Evolutionary conservation across 257 asterid genomes (phyloP).

Genomic region (Solanum ossicruentum): DNA sequence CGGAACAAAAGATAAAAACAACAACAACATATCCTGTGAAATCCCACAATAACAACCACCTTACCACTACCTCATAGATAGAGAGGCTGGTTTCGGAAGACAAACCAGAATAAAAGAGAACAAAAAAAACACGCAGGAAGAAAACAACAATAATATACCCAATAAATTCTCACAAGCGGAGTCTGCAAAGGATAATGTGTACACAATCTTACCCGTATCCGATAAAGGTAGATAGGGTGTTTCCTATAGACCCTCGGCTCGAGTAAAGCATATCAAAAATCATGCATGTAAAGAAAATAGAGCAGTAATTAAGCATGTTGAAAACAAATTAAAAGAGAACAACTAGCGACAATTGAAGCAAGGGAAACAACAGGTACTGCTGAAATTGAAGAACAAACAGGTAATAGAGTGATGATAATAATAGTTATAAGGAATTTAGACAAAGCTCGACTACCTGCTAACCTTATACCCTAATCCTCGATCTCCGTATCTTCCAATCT

Average conservation of each 20-base stretch:
- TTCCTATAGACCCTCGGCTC: neutral
- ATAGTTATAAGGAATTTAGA: neutral
- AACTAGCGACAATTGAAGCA: neutral
- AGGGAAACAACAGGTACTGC: too few species aligned
- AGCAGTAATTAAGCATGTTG: too few species aligned
- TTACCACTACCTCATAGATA: too few species aligned
- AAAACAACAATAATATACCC: neutral
- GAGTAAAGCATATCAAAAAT: neutral
- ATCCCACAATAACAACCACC: neutral
- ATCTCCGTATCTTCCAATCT: neutral
- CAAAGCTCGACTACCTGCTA: neutral
- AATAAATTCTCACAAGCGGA: neutral
- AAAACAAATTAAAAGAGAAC: too few species aligned
- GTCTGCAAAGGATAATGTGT: neutral
- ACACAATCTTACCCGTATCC: neutral
- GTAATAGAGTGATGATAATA: neutral
- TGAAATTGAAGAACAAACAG: neutral
- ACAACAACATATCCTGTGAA: neutral
- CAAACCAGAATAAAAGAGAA: neutral
- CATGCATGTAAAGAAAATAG: too few species aligned
- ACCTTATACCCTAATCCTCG: neutral
- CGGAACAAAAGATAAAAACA: neutral
- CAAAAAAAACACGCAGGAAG: neutral
- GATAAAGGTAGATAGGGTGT: neutral
- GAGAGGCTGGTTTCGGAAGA: too few species aligned